Evolutionary conservation across 75 land plant genomes (phyloP).

Genomic region (Azolla pinnata): DNA sequence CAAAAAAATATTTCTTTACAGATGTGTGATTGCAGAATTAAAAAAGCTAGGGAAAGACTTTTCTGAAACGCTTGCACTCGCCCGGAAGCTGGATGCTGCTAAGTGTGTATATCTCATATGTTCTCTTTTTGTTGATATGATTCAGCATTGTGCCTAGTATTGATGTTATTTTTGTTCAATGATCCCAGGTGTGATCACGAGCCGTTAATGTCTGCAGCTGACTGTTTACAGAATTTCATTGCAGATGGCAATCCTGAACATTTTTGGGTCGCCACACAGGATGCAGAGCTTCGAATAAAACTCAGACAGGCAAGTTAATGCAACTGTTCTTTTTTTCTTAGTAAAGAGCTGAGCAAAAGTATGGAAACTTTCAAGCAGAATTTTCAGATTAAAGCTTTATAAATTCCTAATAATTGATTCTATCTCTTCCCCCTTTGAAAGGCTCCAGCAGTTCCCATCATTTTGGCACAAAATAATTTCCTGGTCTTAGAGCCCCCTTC

Average conservation of each 20-base stretch:
- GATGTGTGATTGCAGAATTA: slow-evolving; percentile 70
- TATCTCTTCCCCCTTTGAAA: slow-evolving; percentile 14
- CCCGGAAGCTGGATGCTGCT: slow-evolving; percentile 39
- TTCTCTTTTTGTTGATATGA: neutral
- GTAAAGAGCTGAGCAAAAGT: neutral
- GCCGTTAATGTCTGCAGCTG: slow-evolving; percentile 35
- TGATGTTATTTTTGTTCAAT: too few relatives aligned
- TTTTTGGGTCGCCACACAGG: slow-evolving; percentile 86
- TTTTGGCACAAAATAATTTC: slow-evolving; percentile 55
- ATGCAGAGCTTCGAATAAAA: slow-evolving; percentile 54
- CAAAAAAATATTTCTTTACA: slow-evolving; percentile 29
- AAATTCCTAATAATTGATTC: slow-evolving; percentile 1
- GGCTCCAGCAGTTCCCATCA: slow-evolving; percentile 74
- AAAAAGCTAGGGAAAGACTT: slow-evolving; percentile 51
- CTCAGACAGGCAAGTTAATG: slow-evolving; percentile 40
- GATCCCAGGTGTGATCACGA: slow-evolving; percentile 83
- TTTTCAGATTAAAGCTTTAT: neutral
- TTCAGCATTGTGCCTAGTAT: too few relatives aligned
- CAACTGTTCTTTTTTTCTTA: neutral
- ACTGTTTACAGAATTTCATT: slow-evolving; percentile 50
- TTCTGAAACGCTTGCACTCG: slow-evolving; percentile 38
- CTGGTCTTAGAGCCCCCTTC: slow-evolving; percentile 76
- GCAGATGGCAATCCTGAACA: slow-evolving; percentile 68
- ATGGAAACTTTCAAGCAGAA: neutral
- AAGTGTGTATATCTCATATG: slow-evolving; percentile 25